Evolutionary conservation across 495 filamentous ascomycete species (phyloP).

Genomic region (Penicillium salamii): DNA sequence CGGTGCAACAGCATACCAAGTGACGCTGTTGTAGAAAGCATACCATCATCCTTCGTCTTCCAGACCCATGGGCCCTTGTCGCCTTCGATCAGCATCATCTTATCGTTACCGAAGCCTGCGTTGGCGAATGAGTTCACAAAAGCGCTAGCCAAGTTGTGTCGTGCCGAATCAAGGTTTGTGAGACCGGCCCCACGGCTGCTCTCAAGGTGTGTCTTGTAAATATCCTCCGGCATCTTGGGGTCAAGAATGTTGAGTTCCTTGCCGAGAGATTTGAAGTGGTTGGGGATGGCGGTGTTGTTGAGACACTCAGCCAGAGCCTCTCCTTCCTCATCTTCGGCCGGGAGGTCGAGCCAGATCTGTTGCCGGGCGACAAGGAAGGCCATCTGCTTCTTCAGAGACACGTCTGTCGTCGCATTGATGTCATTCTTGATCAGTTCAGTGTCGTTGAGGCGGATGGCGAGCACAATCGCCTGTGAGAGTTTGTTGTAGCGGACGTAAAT

Average conservation of each 20-base stretch:
- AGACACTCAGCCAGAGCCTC: slow-evolving; percentile 74
- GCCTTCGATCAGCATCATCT: slow-evolving; percentile 84
- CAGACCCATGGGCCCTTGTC: slow-evolving; percentile 92
- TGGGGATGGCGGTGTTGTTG: slow-evolving; percentile 80
- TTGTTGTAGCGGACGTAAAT: slow-evolving; percentile 93
- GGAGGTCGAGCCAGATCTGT: slow-evolving; percentile 76
- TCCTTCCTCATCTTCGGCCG: slow-evolving; percentile 61
- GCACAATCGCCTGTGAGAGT: slow-evolving; percentile 85
- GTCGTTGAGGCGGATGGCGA: slow-evolving; percentile 92
- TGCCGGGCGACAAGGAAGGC: slow-evolving; percentile 90
- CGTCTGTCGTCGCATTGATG: slow-evolving; percentile 75
- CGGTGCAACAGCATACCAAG: slow-evolving; percentile 85
- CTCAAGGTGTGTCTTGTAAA: slow-evolving; percentile 98
- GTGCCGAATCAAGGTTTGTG: slow-evolving; percentile 91
- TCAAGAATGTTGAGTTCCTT: slow-evolving; percentile 97
- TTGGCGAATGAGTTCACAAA: slow-evolving; percentile 98
- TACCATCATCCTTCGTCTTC: slow-evolving; percentile 98
- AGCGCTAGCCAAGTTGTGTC: slow-evolving; percentile 91
- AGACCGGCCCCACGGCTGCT: slow-evolving; percentile 86
- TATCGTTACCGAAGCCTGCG: slow-evolving; percentile 90
- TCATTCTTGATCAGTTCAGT: slow-evolving; percentile 72
- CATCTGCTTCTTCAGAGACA: slow-evolving; percentile 86
- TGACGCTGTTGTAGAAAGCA: slow-evolving; percentile 93
- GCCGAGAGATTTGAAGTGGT: slow-evolving; percentile 88
- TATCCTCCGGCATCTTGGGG: slow-evolving; percentile 95